A percentile compares a stretch with the other conserved stretches of the same genome.
Conservation (phyloP, 495 filamentous ascomycete species). For the Rusavskia elegans region DNA sequence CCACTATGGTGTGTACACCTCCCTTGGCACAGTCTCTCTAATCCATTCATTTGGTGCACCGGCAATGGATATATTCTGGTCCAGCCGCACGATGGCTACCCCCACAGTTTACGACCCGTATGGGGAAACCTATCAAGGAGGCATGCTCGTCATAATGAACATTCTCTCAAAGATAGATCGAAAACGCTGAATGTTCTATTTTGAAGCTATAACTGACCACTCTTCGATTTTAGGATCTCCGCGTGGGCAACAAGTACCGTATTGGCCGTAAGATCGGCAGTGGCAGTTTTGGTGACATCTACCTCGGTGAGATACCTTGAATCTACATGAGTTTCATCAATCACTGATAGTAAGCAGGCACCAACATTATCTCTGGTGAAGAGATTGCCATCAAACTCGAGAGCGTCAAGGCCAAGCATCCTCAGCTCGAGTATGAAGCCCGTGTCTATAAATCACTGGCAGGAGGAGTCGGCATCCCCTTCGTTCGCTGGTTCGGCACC, state of each 20-base stretch:
- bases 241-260: slow-evolving; percentile 99
- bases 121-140: no score
- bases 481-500: slow-evolving; percentile 99
- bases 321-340: background rate
- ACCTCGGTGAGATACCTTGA: slow-evolving; percentile 51
- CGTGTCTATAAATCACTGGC: slow-evolving; percentile 99
- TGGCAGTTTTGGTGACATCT: slow-evolving; percentile 97
- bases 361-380: slow-evolving; percentile 99
- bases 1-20: slow-evolving; percentile 33
- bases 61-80: no score
- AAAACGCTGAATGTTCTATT: no score
- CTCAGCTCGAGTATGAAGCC: slow-evolving; percentile 98
- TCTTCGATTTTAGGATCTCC: slow-evolving; percentile 56
- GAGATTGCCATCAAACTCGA: slow-evolving; percentile 99
- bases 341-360: slow-evolving; percentile 37
- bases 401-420: slow-evolving; percentile 99
- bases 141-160: no score
- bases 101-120: no score
- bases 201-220: no score
- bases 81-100: no score
- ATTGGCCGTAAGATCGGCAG: slow-evolving; percentile 99
- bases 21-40: slow-evolving; percentile 5
- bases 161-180: no score
- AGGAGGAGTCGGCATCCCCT: slow-evolving; percentile 96
- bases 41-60: no score